These are phyloP conservation scores for Talaromyces wortmannii DNA, from an alignment of 495 filamentous ascomycete species.

Conservation along the genomic window DNA sequence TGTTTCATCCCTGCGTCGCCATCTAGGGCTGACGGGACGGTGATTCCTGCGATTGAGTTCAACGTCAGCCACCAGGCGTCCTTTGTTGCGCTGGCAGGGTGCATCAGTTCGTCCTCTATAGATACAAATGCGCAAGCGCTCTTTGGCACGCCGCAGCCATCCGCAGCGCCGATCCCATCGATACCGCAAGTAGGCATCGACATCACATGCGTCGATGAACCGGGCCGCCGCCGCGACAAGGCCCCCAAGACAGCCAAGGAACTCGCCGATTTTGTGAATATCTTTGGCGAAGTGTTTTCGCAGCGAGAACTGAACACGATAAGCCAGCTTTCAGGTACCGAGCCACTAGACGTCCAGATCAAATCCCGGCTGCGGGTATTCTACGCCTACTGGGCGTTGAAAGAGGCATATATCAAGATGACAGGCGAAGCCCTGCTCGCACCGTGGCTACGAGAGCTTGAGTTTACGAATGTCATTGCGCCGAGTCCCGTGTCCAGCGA, in stretches of 20 bases:
- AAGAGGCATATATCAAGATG: conserved; percentile 93
- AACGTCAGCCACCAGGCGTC: conserved; percentile 87
- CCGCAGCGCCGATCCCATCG: conserved; percentile 6
- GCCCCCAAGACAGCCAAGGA: conserved; percentile 36
- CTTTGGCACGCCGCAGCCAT: conserved; percentile 8
- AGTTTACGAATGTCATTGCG: conserved; percentile 58
- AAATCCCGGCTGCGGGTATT: conserved; percentile 65
- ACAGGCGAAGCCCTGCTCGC: conserved; percentile 83
- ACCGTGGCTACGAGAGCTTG: conserved; percentile 63
- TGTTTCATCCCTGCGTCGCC: conserved; percentile 38
- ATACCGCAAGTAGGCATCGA: conserved; percentile 52
- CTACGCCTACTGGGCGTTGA: conserved; percentile 82
- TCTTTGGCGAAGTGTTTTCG: conserved; percentile 75
- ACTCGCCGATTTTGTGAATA: conserved; percentile 64
- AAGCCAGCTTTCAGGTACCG: conserved; percentile 28
- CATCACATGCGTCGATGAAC: conserved; percentile 70
- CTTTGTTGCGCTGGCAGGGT: conserved; percentile 58
- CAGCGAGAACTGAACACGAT: conserved; percentile 49
- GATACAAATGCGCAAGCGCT: conserved; percentile 8
- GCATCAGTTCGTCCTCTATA: conserved; percentile 9
- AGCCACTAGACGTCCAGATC: conserved; percentile 27
- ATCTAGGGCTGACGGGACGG: conserved; percentile 16
- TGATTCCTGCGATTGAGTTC: conserved; percentile 54
- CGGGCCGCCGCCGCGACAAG: conserved; percentile 42
- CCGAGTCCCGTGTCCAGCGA: conserved; percentile 25